These are phyloP conservation scores for Chalciporus sphaerocephalus DNA, from an alignment of 768 basidiomycete species.

Conservation along the genomic window DNA sequence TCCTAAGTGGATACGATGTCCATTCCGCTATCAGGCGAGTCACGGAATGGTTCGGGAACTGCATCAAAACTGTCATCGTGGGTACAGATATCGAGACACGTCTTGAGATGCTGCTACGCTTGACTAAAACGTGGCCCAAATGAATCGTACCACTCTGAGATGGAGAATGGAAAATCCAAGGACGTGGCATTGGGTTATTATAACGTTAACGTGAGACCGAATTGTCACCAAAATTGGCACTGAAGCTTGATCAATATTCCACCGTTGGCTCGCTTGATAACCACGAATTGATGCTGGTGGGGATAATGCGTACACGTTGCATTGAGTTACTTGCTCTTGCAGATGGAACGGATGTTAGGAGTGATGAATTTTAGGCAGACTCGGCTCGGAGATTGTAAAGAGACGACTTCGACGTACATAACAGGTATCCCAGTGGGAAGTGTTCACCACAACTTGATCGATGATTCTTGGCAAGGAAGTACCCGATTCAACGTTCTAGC, in stretches of 20 bases:
- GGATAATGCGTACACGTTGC: not conserved
- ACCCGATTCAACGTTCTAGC: slow-evolving; percentile 10
- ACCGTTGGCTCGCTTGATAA: slow-evolving; percentile 36
- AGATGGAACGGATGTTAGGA: slow-evolving; percentile 22
- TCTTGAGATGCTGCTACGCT: too few species aligned
- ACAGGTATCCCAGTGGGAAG: slow-evolving; percentile 11
- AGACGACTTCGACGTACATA: not conserved
- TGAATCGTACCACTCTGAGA: too few species aligned
- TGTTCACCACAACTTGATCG: slow-evolving; percentile 20
- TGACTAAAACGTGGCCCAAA: too few species aligned
- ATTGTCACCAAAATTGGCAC: slow-evolving; percentile 25
- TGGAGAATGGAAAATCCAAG: too few species aligned
- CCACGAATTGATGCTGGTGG: slow-evolving; percentile 38
- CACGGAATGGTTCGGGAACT: too few species aligned
- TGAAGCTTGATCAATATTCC: slow-evolving; percentile 48
- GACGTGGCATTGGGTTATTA: too few species aligned
- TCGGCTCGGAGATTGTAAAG: not conserved
- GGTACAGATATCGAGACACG: too few species aligned
- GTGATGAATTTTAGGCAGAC: not conserved
- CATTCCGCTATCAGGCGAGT: too few species aligned
- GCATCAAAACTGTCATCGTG: too few species aligned
- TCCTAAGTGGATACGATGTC: too few species aligned
- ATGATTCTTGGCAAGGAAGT: slow-evolving; percentile 11
- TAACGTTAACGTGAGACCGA: too few species aligned
- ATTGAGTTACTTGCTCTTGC: slow-evolving; percentile 14